Percentiles rank a stretch among this genome's conserved stretches.
These are phyloP conservation scores for Phoenix dactylifera DNA, from an alignment of 176 grass and related monocot species.

Conservation along the genomic window DNA sequence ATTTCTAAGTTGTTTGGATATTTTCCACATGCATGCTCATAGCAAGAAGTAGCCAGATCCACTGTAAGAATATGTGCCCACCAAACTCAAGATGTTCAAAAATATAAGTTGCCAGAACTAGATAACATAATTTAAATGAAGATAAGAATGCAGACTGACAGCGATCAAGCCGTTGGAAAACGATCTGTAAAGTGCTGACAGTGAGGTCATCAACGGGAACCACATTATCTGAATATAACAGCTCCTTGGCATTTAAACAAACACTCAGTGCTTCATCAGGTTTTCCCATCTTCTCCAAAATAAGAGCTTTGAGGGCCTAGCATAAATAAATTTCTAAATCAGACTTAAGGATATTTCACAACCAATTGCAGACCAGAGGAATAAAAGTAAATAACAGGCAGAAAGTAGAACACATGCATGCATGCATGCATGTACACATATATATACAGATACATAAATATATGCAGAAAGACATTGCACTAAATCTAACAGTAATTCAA, in stretches of 20 bases:
- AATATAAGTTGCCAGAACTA: conserved; percentile 4
- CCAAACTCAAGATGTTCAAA: conserved; percentile 12
- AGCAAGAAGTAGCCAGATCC: conserved; percentile 98
- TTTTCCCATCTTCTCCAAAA: conserved; percentile 96
- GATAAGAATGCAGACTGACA: conserved; percentile 30
- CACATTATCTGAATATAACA: conserved; percentile 56
- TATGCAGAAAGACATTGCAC: too few relatives aligned
- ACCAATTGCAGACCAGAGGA: too few relatives aligned
- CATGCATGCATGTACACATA: too few relatives aligned
- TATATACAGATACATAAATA: too few relatives aligned
- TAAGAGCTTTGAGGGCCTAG: conserved; percentile 92
- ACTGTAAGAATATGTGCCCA: conserved; percentile 40
- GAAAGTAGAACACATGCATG: too few relatives aligned
- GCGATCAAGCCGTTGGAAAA: conserved; percentile 89
- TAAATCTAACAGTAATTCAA: too few relatives aligned
- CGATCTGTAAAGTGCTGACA: conserved; percentile 94
- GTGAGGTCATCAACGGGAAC: conserved; percentile 89
- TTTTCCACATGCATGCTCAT: conserved; percentile 87
- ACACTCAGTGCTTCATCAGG: conserved; percentile 69
- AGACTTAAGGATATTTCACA: too few relatives aligned
- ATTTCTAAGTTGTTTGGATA: conserved; percentile 86
- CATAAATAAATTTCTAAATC: conserved; percentile 29
- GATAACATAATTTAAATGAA: conserved; percentile 9
- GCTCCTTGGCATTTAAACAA: conserved; percentile 71
- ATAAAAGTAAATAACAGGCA: too few relatives aligned